phyloP scores from a whole-genome alignment of 345 rosid species.

The Diplotaxis tenuifolia region DNA sequence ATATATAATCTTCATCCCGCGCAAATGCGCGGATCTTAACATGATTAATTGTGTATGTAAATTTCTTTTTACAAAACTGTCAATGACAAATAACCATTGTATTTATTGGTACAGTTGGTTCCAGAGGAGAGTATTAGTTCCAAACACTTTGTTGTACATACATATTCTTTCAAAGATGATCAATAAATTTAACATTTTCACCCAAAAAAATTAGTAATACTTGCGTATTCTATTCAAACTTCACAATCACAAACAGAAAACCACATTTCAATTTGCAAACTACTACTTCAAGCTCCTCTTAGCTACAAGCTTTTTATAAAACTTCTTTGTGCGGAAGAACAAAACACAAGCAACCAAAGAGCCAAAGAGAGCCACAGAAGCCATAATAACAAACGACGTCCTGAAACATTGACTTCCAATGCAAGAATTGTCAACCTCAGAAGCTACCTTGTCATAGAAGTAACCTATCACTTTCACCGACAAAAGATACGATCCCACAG shows the following conservation, averaged over 20 bases:
- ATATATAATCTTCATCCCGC: no score
- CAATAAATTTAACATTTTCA: background rate
- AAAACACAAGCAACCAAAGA: conserved; percentile 53
- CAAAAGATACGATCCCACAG: conserved; percentile 76
- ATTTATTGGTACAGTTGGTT: no score
- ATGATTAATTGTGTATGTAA: no score
- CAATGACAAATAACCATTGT: no score
- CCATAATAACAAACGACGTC: conserved; percentile 78
- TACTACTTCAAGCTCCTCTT: conserved; percentile 36
- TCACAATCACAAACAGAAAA: background rate
- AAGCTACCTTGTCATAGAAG: conserved; percentile 64
- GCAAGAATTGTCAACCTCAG: conserved; percentile 50
- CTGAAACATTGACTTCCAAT: conserved; percentile 69
- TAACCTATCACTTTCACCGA: conserved; percentile 83
- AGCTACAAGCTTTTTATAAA: conserved; percentile 52
- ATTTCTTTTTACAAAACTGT: no score
- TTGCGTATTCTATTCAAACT: background rate
- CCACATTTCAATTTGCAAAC: background rate
- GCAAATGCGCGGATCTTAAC: no score
- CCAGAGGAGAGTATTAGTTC: no score
- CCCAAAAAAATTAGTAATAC: background rate
- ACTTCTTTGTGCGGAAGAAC: conserved; percentile 61
- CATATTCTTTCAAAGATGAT: no score
- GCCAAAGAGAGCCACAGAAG: conserved; percentile 55
- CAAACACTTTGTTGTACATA: no score